Percentiles rank a stretch among this genome's conserved stretches.
phyloP scores from a whole-genome alignment of 2,329 filamentous ascomycete species.

The Aspergillus pseudotamarii region DNA sequence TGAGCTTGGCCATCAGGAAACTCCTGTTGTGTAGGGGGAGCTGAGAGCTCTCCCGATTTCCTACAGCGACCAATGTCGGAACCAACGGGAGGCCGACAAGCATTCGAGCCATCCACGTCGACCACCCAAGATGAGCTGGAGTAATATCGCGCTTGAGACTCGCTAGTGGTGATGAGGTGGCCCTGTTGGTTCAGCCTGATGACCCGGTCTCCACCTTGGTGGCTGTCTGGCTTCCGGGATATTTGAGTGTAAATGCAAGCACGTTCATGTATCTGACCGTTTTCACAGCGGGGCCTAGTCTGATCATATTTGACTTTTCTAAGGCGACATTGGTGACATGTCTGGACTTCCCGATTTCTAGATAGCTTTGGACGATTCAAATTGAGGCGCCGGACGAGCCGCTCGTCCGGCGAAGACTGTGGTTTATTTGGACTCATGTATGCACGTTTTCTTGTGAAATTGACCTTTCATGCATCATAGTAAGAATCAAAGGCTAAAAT shows the following conservation, averaged over 20 bases:
- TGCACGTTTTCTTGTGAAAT: background rate
- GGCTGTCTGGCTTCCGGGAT: background rate
- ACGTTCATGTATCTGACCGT: background rate
- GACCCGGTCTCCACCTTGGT: background rate
- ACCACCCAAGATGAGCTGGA: background rate
- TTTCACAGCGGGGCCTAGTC: background rate
- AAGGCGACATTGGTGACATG: background rate
- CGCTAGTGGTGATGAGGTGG: background rate
- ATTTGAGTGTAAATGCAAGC: background rate
- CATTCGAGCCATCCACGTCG: background rate
- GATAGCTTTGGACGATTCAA: background rate
- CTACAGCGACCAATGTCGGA: background rate
- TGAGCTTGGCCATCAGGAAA: background rate
- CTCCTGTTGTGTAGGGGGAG: background rate
- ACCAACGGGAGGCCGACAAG: background rate
- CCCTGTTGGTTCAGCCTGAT: background rate
- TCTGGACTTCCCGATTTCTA: background rate
- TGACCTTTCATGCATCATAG: background rate
- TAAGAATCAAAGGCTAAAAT: background rate
- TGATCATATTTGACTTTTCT: background rate
- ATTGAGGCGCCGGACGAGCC: background rate
- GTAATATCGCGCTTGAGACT: background rate
- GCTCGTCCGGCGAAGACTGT: background rate
- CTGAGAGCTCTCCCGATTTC: background rate
- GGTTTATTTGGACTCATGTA: background rate